Conservation (phyloP, 139 green algal species). For the Tetradesmus lagerheimii region DNA sequence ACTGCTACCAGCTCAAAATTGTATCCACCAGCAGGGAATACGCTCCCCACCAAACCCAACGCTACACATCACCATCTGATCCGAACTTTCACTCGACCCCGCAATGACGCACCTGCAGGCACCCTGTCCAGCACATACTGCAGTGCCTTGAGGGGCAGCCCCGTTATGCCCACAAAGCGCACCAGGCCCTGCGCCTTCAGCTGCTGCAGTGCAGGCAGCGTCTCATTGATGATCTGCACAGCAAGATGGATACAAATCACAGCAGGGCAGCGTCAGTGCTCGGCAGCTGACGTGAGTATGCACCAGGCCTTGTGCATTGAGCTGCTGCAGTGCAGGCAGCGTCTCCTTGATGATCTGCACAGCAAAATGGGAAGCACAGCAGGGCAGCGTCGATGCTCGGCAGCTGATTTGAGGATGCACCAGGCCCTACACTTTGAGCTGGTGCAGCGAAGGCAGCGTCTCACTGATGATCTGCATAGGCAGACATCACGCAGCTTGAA, state of each 20-base stretch:
- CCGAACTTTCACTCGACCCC: no score
- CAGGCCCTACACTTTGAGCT: slow-evolving; percentile 85
- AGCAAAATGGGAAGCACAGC: no score
- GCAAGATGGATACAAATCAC: no score
- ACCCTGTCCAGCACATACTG: slow-evolving; percentile 80
- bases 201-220: slow-evolving; percentile 87
- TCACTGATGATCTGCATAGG: slow-evolving; percentile 65
- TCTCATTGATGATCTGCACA: slow-evolving; percentile 73
- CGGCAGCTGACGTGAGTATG: no score
- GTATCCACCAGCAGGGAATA: background rate
- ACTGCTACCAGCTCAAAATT: no score
- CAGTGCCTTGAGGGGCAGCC: slow-evolving; percentile 89
- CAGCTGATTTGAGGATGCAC: no score
- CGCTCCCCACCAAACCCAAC: no score
- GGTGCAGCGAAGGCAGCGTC: slow-evolving; percentile 89
- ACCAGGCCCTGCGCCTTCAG: slow-evolving; percentile 89
- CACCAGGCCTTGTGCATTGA: no score
- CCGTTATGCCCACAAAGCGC: slow-evolving; percentile 91
- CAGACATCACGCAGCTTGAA: background rate
- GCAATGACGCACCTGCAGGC: slow-evolving; percentile 43
- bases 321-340: slow-evolving; percentile 85
- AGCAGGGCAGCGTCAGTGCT: no score
- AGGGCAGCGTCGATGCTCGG: no score
- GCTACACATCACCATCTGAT: no score
- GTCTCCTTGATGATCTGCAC: slow-evolving; percentile 83